A percentile compares a stretch with the other conserved stretches of the same genome.
Conservation (phyloP, 768 basidiomycete genomes). For the Lyophyllum decastes region DNA sequence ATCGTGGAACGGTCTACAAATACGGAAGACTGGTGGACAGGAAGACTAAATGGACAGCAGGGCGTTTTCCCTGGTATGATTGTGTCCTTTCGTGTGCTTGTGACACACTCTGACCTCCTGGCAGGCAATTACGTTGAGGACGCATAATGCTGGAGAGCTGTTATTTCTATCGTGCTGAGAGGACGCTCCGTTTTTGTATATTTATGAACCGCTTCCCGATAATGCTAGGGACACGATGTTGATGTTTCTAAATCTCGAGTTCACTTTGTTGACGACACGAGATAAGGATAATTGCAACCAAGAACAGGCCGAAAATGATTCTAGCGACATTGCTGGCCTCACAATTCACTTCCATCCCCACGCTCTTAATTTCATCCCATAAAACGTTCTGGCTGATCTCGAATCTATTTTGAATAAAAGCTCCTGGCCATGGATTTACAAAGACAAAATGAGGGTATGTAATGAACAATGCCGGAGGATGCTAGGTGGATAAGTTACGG, state of each 20-base stretch:
- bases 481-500: neutral
- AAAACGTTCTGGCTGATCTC: conserved; percentile 13
- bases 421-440: conserved; percentile 20
- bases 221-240: neutral
- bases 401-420: conserved; percentile 16
- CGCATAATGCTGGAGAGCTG: conserved; percentile 8
- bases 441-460: conserved; percentile 12
- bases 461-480: conserved; percentile 11
- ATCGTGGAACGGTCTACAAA: conserved; percentile 80
- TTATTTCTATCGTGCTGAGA: neutral
- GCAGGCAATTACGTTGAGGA: conserved; percentile 74
- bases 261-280: too few species aligned
- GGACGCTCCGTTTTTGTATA: neutral
- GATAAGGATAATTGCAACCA: too few species aligned
- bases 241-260: too few species aligned
- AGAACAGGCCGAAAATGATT: too few species aligned
- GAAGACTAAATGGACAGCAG: conserved; percentile 74
- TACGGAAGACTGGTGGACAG: conserved; percentile 98
- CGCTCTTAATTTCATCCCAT: neutral
- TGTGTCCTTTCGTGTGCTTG: neutral
- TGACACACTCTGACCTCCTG: conserved; percentile 6
- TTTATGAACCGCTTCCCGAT: neutral
- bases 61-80: conserved; percentile 86
- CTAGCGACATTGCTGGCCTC: neutral
- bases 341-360: neutral